Conservation (phyloP, 768 basidiomycete species). For the Podaxis sp. region DNA sequence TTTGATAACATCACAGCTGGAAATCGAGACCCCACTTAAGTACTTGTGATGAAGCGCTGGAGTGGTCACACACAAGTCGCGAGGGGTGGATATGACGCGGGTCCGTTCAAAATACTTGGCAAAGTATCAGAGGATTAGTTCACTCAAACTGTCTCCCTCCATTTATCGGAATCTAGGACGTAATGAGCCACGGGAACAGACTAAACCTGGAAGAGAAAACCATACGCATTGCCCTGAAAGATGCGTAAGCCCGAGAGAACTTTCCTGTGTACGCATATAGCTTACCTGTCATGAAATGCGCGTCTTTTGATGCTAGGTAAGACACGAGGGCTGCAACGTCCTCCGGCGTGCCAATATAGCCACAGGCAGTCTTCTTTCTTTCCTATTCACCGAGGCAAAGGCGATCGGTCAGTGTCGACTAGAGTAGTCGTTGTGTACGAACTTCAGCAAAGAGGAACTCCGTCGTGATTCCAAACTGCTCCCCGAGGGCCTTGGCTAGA, state of each 20-base stretch:
- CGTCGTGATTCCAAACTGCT: background rate
- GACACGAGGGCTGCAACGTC: conserved; percentile 21
- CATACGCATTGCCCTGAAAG: conserved; percentile 9
- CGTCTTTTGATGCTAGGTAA: conserved; percentile 20
- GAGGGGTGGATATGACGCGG: too few relatives aligned
- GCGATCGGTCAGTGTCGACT: background rate
- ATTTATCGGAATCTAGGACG: too few relatives aligned
- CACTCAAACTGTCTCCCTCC: too few relatives aligned
- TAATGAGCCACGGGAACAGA: too few relatives aligned
- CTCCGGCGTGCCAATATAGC: conserved; percentile 7
- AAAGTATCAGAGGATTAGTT: too few relatives aligned
- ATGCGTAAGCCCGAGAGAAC: too few relatives aligned
- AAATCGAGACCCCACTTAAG: too few relatives aligned
- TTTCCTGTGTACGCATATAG: background rate
- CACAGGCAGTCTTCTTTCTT: conserved; percentile 2
- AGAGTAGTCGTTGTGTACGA: background rate
- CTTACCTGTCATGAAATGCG: conserved; percentile 21
- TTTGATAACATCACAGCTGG: too few relatives aligned
- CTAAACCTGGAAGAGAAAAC: background rate
- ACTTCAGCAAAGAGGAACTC: background rate
- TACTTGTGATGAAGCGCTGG: too few relatives aligned
- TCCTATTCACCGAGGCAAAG: background rate
- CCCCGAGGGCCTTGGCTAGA: conserved; percentile 5
- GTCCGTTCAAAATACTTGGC: too few relatives aligned
- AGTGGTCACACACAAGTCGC: too few relatives aligned